Percentiles rank a stretch among this genome's conserved stretches.
Evolutionary conservation across 2,329 filamentous ascomycete genomes (phyloP).

Genomic region (Aspergillus caelatus): DNA sequence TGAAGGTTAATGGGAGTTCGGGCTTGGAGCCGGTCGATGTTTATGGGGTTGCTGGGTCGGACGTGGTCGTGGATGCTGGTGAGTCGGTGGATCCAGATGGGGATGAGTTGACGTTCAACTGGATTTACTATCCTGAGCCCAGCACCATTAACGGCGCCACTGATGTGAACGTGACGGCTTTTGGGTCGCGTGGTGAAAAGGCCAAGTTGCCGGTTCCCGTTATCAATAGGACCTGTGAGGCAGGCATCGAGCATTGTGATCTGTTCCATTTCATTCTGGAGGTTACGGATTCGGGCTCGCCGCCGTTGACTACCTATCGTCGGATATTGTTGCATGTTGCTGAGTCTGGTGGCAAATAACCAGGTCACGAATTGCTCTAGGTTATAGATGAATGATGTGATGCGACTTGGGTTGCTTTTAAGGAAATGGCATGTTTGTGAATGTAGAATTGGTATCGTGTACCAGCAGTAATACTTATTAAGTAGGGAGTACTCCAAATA

Average conservation of each 20-base stretch:
- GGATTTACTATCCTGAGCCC: slow-evolving; percentile 29
- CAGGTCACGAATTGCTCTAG: background rate
- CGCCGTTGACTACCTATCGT: slow-evolving; percentile 25
- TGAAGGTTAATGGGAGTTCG: slow-evolving; percentile 20
- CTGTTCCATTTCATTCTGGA: slow-evolving; percentile 25
- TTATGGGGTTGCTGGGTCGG: slow-evolving; percentile 19
- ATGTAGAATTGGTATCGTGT: background rate
- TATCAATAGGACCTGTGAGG: slow-evolving; percentile 22
- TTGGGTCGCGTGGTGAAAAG: slow-evolving; percentile 12
- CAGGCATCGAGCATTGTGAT: slow-evolving; percentile 14
- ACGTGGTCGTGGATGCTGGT: slow-evolving; percentile 25
- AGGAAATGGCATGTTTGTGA: background rate
- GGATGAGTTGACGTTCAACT: slow-evolving; percentile 24
- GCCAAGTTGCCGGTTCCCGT: slow-evolving; percentile 23
- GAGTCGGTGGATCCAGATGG: slow-evolving; percentile 25
- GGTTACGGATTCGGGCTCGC: slow-evolving; percentile 24
- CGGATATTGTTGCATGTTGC: slow-evolving; percentile 27
- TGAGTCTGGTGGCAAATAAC: slow-evolving; percentile 2
- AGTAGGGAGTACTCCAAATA: background rate
- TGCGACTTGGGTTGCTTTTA: background rate
- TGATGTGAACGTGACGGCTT: slow-evolving; percentile 15
- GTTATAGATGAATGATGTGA: background rate
- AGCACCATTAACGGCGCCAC: slow-evolving; percentile 24
- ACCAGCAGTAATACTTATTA: background rate
- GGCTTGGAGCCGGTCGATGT: slow-evolving; percentile 17